These are phyloP conservation scores for Otatea glauca DNA, from an alignment of 176 grass and related monocot genomes.

Conservation along the genomic window DNA sequence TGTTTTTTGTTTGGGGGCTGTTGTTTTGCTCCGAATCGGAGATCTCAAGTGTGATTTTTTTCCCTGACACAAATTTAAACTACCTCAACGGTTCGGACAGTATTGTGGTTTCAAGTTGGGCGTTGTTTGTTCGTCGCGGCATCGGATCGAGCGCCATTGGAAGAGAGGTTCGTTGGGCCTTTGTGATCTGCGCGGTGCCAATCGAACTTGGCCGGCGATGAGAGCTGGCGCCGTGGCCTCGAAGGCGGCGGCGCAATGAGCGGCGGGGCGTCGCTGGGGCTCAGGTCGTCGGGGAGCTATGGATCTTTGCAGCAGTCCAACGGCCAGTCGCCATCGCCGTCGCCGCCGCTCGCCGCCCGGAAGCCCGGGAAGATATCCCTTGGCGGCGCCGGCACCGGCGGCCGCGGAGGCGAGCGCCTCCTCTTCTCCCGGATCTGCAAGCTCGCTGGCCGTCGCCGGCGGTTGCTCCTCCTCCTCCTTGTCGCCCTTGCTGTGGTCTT, in stretches of 20 bases:
- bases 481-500: slow-evolving; percentile 48
- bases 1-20: neutral
- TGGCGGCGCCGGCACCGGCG: slow-evolving; percentile 30
- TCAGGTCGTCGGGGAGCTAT: slow-evolving; percentile 87
- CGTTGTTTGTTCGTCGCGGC: slow-evolving; percentile 22
- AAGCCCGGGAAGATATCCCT: slow-evolving; percentile 62
- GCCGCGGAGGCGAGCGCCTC: slow-evolving; percentile 53
- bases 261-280: slow-evolving; percentile 74
- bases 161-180: slow-evolving; percentile 1
- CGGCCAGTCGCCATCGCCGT: slow-evolving; percentile 44
- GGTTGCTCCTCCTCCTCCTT: slow-evolving; percentile 76
- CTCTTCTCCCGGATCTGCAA: slow-evolving; percentile 74
- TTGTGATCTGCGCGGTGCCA: slow-evolving; percentile 35
- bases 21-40: neutral
- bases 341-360: slow-evolving; percentile 50
- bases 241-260: slow-evolving; percentile 64
- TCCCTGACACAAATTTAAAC: neutral
- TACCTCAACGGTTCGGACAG: neutral
- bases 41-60: slow-evolving; percentile 9
- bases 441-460: slow-evolving; percentile 56
- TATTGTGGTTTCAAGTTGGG: neutral
- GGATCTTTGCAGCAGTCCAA: slow-evolving; percentile 79
- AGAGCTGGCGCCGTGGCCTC: slow-evolving; percentile 46
- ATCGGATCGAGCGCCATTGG: slow-evolving; percentile 40
- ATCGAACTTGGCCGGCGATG: slow-evolving; percentile 28